Percentiles rank a stretch among this genome's conserved stretches.
Evolutionary conservation across 108 stramenopile genomes (phyloP).

Genomic region (Tribonema minus): DNA sequence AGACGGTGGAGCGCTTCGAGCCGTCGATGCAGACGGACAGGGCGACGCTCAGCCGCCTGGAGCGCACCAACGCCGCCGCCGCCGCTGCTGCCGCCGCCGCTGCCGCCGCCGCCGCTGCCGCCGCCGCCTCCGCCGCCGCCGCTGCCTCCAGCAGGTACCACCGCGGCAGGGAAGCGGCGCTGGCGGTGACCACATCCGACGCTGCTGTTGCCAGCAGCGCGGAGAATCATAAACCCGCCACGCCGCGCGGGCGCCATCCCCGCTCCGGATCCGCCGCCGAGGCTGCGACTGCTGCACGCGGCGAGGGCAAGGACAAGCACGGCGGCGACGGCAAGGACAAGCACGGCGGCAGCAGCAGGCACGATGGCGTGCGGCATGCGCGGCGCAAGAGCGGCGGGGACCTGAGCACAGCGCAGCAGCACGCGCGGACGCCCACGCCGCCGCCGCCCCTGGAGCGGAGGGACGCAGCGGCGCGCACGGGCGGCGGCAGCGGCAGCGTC

Average conservation of each 20-base stretch:
- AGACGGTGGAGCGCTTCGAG: slow-evolving; percentile 20
- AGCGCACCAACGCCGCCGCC: not conserved
- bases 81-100: not conserved
- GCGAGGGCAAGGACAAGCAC: no score
- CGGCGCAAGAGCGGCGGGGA: no score
- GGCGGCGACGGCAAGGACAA: no score
- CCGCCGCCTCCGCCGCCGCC: not conserved
- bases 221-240: no score
- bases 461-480: not conserved
- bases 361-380: no score
- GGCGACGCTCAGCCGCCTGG: not conserved
- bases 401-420: no score
- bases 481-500: not conserved
- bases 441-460: not conserved
- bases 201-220: no score
- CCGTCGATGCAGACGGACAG: slow-evolving; percentile 16
- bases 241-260: no score
- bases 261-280: no score
- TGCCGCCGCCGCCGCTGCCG: not conserved
- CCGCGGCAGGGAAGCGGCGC: not conserved
- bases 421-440: not conserved
- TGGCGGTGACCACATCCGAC: no score
- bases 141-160: not conserved
- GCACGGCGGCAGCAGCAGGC: no score
- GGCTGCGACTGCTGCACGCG: no score